These are phyloP conservation scores for Allium sativum DNA, from an alignment of 106 monocot genomes.

Conservation along the genomic window DNA sequence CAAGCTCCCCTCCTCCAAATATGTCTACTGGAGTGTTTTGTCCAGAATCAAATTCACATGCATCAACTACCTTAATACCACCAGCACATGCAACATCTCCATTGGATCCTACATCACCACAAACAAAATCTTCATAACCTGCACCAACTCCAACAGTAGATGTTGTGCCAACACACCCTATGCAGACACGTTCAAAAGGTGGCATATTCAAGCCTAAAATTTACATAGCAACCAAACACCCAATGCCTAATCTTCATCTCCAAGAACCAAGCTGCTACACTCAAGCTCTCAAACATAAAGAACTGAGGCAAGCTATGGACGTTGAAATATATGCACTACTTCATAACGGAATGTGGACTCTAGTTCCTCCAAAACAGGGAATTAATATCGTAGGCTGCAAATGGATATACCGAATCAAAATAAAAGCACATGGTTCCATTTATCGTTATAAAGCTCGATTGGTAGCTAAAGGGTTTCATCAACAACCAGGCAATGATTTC, in stretches of 20 bases:
- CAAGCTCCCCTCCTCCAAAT: no score
- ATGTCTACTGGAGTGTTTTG: no score
- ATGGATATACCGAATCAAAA: background rate
- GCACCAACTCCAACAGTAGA: no score
- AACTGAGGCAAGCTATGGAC: background rate
- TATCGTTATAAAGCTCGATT: slow-evolving; percentile 7
- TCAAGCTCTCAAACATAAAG: background rate
- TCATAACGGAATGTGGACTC: background rate
- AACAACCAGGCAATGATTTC: background rate
- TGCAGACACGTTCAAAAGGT: background rate
- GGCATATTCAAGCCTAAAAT: background rate
- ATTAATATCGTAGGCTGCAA: slow-evolving; percentile 1
- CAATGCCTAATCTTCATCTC: background rate
- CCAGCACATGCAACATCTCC: no score
- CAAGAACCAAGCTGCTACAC: background rate
- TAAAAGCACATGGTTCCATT: background rate
- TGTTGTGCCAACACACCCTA: background rate
- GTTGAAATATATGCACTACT: background rate
- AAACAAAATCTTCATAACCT: background rate
- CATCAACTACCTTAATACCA: no score
- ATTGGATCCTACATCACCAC: no score
- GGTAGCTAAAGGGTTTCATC: slow-evolving; percentile 9
- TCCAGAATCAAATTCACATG: no score
- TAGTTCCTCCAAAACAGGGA: background rate
- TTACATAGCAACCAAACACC: no score